phyloP scores from a whole-genome alignment of 176 grass and related monocot species.

The Pharus latifolius region DNA sequence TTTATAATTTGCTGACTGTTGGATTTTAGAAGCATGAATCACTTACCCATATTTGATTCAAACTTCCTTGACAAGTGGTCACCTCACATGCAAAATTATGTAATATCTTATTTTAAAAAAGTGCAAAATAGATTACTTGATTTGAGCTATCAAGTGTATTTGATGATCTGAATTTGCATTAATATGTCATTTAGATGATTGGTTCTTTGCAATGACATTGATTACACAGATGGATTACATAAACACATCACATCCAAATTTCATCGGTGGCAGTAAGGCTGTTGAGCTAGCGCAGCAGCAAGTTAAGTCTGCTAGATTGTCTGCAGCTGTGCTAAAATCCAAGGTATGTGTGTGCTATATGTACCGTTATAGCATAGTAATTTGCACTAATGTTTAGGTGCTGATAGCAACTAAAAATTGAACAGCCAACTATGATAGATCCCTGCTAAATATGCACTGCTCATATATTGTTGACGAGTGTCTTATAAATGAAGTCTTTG shows the following conservation, averaged over 20 bases:
- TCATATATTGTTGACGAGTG: background rate
- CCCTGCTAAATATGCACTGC: background rate
- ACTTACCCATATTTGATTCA: background rate
- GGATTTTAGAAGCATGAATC: background rate
- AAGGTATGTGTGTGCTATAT: slow-evolving; percentile 46
- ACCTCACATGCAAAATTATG: background rate
- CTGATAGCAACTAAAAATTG: background rate
- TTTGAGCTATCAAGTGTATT: background rate
- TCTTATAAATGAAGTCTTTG: background rate
- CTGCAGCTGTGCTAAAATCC: slow-evolving; percentile 33
- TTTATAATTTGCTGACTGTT: background rate
- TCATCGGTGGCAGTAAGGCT: slow-evolving; percentile 91
- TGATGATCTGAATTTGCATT: background rate
- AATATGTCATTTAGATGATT: slow-evolving; percentile 5
- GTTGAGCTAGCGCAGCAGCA: slow-evolving; percentile 87
- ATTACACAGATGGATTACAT: slow-evolving; percentile 93
- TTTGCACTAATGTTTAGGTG: background rate
- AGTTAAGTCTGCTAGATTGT: slow-evolving; percentile 57
- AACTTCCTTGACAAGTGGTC: background rate
- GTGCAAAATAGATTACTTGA: background rate
- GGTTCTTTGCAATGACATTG: slow-evolving; percentile 9
- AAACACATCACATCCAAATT: slow-evolving; percentile 94
- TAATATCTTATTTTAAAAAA: background rate
- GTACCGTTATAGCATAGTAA: background rate
- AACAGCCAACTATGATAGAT: background rate